Percentiles rank a stretch among this genome's conserved stretches.
These are phyloP conservation scores for Rhytidhysteron rufulum DNA, from an alignment of 2,329 filamentous ascomycete genomes.

Conservation along the genomic window DNA sequence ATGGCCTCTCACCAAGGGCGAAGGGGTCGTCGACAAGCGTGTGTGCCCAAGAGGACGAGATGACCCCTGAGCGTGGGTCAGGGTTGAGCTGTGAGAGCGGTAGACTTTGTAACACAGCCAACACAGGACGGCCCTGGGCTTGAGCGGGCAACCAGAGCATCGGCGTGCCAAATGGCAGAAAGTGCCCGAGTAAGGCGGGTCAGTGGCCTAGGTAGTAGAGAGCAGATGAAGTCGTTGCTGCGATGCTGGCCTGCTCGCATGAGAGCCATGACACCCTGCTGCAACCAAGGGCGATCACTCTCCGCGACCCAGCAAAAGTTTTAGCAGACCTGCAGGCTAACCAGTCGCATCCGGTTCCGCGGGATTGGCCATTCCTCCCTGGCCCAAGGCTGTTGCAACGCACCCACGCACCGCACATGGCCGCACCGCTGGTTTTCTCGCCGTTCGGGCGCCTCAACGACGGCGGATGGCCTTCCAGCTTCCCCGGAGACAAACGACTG, in stretches of 20 bases:
- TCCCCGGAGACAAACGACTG: slow-evolving; percentile 31
- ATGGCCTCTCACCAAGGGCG: slow-evolving; percentile 14
- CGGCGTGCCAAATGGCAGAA: slow-evolving; percentile 22
- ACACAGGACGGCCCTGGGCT: slow-evolving; percentile 23
- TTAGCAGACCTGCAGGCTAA: slow-evolving; percentile 16
- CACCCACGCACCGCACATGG: background rate
- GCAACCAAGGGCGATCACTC: slow-evolving; percentile 29
- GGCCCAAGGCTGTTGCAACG: slow-evolving; percentile 8
- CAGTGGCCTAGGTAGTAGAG: slow-evolving; percentile 18
- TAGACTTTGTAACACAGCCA: slow-evolving; percentile 19
- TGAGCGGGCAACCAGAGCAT: slow-evolving; percentile 31
- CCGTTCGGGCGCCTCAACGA: slow-evolving; percentile 21
- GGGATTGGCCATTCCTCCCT: slow-evolving; percentile 10
- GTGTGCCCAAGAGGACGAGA: slow-evolving; percentile 16
- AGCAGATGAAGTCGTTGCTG: background rate
- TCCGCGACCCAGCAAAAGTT: slow-evolving; percentile 25
- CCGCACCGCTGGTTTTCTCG: slow-evolving; percentile 14
- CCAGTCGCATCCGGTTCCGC: slow-evolving; percentile 8
- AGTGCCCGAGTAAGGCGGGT: slow-evolving; percentile 27
- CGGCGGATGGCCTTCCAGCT: slow-evolving; percentile 18
- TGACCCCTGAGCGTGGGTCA: slow-evolving; percentile 33
- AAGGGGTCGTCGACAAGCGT: slow-evolving; percentile 15
- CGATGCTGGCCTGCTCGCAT: background rate
- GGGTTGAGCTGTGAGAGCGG: slow-evolving; percentile 19
- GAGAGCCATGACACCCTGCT: slow-evolving; percentile 27